phyloP scores from a whole-genome alignment of 129 eudicot species.

The Lactuca sativa region DNA sequence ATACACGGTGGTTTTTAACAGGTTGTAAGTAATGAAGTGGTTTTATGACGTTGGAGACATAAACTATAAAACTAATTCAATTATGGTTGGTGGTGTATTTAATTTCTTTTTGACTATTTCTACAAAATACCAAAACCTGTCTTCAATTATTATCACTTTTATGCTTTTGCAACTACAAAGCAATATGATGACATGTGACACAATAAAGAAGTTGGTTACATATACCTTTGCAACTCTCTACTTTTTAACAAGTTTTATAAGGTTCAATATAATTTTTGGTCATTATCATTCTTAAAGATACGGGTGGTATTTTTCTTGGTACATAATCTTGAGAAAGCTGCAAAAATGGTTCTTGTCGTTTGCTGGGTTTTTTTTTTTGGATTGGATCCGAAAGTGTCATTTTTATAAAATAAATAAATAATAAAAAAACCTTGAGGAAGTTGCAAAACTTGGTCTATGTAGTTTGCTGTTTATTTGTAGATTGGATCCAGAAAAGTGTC shows the following conservation, averaged over 20 bases:
- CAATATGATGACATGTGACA: slow-evolving; percentile 8
- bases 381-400: too few species aligned
- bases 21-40: background rate
- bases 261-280: background rate
- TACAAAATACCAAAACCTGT: background rate
- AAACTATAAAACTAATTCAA: background rate
- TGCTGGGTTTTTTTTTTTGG: too few species aligned
- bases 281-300: background rate
- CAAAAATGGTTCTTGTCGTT: too few species aligned
- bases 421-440: too few species aligned
- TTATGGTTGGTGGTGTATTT: slow-evolving; percentile 12
- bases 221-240: background rate
- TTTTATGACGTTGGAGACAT: slow-evolving; percentile 6
- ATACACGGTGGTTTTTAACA: too few species aligned
- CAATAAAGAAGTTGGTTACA: background rate
- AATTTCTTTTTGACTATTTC: background rate
- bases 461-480: too few species aligned
- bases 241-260: background rate
- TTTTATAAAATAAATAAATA: too few species aligned
- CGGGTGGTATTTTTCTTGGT: background rate
- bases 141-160: slow-evolving; percentile 27
- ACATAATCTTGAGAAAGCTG: background rate
- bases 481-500: too few species aligned
- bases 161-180: slow-evolving; percentile 24
- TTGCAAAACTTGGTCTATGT: too few species aligned